Percentiles rank a stretch among this genome's conserved stretches.
Evolutionary conservation across 2,329 filamentous ascomycete genomes (phyloP).

Genomic region (Nigrospora osmanthi): DNA sequence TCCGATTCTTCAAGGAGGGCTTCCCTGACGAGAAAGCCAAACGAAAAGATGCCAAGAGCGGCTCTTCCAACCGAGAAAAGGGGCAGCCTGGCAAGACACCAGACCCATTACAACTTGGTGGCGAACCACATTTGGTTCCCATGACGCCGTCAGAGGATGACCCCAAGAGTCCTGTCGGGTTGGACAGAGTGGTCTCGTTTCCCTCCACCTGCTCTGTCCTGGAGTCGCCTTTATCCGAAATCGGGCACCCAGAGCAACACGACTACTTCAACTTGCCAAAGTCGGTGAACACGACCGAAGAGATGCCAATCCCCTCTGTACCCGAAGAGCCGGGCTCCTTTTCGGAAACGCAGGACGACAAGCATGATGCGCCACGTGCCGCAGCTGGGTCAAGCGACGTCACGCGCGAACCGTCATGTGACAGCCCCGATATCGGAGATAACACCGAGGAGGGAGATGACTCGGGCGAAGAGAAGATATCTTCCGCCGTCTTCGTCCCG

Average conservation of each 20-base stretch:
- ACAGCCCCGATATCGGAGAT: slow-evolving; percentile 28
- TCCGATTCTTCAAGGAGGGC: slow-evolving; percentile 61
- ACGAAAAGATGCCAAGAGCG: slow-evolving; percentile 37
- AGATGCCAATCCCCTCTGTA: no score
- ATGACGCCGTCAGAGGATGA: background rate
- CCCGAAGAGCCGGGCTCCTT: no score
- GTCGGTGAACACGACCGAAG: no score
- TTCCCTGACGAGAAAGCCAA: slow-evolving; percentile 51
- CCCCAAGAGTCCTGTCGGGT: background rate
- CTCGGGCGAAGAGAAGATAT: slow-evolving; percentile 77
- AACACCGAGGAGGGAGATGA: slow-evolving; percentile 43
- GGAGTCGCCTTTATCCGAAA: background rate
- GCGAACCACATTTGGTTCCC: no score
- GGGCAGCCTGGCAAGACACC: slow-evolving; percentile 24
- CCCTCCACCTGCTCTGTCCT: background rate
- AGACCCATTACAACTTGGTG: background rate
- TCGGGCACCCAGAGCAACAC: background rate
- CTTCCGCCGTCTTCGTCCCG: slow-evolving; percentile 76
- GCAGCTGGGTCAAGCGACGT: slow-evolving; percentile 1
- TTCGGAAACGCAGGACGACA: no score
- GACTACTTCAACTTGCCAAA: background rate
- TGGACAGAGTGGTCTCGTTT: background rate
- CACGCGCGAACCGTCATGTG: slow-evolving; percentile 27
- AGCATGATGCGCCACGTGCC: no score
- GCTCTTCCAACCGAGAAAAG: slow-evolving; percentile 29